A percentile compares a stretch with the other conserved stretches of the same genome.
Evolutionary conservation across 2,329 filamentous ascomycete genomes (phyloP).

Genomic region (Parastagonospora avenae): DNA sequence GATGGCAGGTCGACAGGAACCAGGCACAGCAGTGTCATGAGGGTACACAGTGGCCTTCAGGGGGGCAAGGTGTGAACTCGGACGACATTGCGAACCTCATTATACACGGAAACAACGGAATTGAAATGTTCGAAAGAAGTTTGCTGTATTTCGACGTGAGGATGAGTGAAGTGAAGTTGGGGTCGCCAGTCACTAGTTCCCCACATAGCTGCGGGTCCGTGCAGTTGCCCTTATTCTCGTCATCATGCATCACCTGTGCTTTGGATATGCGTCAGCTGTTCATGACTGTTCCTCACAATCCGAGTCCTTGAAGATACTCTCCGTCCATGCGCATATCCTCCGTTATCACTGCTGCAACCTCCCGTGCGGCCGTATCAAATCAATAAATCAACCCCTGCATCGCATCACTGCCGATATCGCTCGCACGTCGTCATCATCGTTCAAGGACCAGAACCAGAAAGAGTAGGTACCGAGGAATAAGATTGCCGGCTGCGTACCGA

Average conservation of each 20-base stretch:
- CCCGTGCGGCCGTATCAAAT: background rate
- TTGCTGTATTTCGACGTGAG: background rate
- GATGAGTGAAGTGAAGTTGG: background rate
- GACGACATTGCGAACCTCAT: no score
- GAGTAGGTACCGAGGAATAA: constrained; percentile 2
- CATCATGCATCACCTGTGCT: constrained; percentile 1
- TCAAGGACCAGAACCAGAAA: background rate
- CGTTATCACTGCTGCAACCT: background rate
- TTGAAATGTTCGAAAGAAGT: background rate
- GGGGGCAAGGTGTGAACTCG: no score
- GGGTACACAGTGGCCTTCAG: background rate
- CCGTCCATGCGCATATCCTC: background rate
- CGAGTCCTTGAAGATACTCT: background rate
- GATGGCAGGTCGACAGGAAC: background rate
- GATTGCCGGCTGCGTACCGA: constrained; percentile 3
- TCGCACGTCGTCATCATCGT: background rate
- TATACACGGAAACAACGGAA: no score
- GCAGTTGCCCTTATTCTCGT: background rate
- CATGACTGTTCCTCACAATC: background rate
- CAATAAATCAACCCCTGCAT: background rate
- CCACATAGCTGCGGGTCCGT: constrained; percentile 3
- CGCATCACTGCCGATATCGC: constrained; percentile 5
- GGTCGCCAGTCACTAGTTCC: background rate
- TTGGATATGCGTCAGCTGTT: background rate
- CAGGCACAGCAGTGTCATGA: background rate